A percentile compares a stretch with the other conserved stretches of the same genome.
Conservation (phyloP, 306 rosid genomes). For the Sechiopsis laciniata region DNA sequence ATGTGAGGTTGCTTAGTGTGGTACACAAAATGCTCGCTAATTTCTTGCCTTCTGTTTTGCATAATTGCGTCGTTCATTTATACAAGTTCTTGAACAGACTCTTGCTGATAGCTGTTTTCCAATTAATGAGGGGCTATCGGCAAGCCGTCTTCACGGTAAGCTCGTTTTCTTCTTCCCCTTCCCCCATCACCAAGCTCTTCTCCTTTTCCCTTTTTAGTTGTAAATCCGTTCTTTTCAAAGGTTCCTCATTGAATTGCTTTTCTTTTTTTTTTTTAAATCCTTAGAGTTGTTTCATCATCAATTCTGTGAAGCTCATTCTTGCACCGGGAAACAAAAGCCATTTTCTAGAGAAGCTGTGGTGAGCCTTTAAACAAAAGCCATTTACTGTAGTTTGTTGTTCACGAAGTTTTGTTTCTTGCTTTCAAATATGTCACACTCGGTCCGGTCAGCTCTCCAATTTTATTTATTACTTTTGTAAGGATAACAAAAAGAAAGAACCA, state of each 20-base stretch:
- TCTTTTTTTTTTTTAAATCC: slow-evolving; percentile 14
- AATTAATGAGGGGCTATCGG: slow-evolving; percentile 55
- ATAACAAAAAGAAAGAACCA: neutral
- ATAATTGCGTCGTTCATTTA: slow-evolving; percentile 11
- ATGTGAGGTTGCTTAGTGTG: slow-evolving; percentile 75
- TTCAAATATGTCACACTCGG: slow-evolving; percentile 12
- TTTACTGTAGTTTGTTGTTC: slow-evolving; percentile 1
- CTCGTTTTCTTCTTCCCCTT: slow-evolving; percentile 4
- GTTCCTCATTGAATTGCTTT: slow-evolving; percentile 8
- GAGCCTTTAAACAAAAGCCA: slow-evolving; percentile 24
- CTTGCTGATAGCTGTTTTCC: slow-evolving; percentile 82
- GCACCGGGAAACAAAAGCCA: slow-evolving; percentile 72
- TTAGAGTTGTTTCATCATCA: slow-evolving; percentile 86
- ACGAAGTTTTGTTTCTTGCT: slow-evolving; percentile 20
- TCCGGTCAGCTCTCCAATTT: neutral
- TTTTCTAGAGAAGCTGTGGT: slow-evolving; percentile 89
- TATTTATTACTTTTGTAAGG: neutral
- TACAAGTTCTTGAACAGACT: slow-evolving; percentile 43
- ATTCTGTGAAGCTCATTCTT: slow-evolving; percentile 84
- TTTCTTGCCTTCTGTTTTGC: slow-evolving; percentile 5
- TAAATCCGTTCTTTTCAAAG: slow-evolving; percentile 2
- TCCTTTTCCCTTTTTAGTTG: neutral
- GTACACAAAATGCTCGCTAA: slow-evolving; percentile 4
- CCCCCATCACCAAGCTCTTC: neutral
- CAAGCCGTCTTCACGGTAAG: slow-evolving; percentile 74